Base-by-base conservation (phyloP, 441 rosid genomes). In the Breynia disticha region DNA sequence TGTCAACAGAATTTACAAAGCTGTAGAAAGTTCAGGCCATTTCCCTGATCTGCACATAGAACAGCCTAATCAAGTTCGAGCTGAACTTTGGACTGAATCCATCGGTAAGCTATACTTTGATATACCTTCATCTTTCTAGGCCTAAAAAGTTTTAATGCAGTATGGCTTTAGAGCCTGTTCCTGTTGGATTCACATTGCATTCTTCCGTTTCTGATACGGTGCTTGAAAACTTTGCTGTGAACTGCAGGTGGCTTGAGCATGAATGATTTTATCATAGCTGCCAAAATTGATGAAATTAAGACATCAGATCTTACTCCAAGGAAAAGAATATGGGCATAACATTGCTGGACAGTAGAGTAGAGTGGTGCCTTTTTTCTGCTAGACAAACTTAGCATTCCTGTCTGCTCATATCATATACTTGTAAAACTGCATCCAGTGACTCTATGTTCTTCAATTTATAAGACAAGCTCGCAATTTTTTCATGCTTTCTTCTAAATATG, bases 301-400 rank as follows among this genome's bases (percentile, higher is more conserved):
- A 87, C 95, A 61, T 82, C 95, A 15, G 98, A 91, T 77, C 94
- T 91, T 54, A 83, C 66, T 22, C 81, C 87, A 4, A 76, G 74
- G 60, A 91, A 80, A 74, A 74, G 96, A 63, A 71, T 60, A 52
- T 91, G 98, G 96, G 98, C 96, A 20, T 91, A 67, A 67, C 96
- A 20, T 91, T 66, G 66, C 3, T 32, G 46, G 52, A 52, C 24
- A 2, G 16, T 20, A n/a, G 16, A 2, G 16, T 20, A n/a, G 16
- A 39, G 15, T 39, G 12, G 12, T 39, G 43, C 16, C 42, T 21
- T 16, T 18, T 39, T 54, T 58, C 51, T 54, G 22, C 46, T 11
- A 39, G n/a, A 28, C 28, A 45, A 61, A 44, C 35, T 11, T 13
- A 16, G 24, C 35, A 3, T 10, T 2, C 24, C 24, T 28, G 20